These are phyloP conservation scores for Ogataea paraovalis DNA, from an alignment of 805 yeast genomes.

Conservation along the genomic window DNA sequence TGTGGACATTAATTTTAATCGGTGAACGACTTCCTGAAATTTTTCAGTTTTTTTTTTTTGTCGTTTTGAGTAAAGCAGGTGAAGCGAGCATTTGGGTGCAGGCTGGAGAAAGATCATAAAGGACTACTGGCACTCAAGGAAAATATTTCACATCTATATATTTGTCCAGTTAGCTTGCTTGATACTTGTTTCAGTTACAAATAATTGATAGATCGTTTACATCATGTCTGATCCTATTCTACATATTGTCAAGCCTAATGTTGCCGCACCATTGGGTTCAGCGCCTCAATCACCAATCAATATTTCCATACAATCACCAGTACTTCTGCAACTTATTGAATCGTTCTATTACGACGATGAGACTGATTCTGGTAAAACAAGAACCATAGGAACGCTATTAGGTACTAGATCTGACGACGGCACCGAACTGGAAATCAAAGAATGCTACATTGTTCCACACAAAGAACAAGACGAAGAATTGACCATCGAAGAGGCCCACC, in stretches of 20 bases:
- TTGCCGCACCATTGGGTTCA: slow-evolving; percentile 32
- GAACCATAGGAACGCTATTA: slow-evolving; percentile 78
- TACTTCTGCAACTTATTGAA: slow-evolving; percentile 73
- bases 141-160: too few relatives aligned
- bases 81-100: not conserved
- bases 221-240: slow-evolving; percentile 26
- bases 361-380: slow-evolving; percentile 38
- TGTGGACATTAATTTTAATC: too few relatives aligned
- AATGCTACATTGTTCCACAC: slow-evolving; percentile 79
- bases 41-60: not conserved
- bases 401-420: slow-evolving; percentile 86
- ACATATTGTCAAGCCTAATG: slow-evolving; percentile 44
- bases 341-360: slow-evolving; percentile 54
- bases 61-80: not conserved
- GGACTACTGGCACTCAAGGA: too few relatives aligned
- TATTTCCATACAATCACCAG: slow-evolving; percentile 62
- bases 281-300: slow-evolving; percentile 41
- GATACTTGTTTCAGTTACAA: too few relatives aligned
- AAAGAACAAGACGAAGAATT: slow-evolving; percentile 71
- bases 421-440: slow-evolving; percentile 63
- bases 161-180: too few relatives aligned
- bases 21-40: not conserved
- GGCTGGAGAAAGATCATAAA: too few relatives aligned
- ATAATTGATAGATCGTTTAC: not conserved
- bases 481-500: slow-evolving; percentile 71